A percentile compares a stretch with the other conserved stretches of the same genome.
These are phyloP conservation scores for Licmophora abbreviata DNA, from an alignment of 108 stramenopile genomes.

Conservation along the genomic window DNA sequence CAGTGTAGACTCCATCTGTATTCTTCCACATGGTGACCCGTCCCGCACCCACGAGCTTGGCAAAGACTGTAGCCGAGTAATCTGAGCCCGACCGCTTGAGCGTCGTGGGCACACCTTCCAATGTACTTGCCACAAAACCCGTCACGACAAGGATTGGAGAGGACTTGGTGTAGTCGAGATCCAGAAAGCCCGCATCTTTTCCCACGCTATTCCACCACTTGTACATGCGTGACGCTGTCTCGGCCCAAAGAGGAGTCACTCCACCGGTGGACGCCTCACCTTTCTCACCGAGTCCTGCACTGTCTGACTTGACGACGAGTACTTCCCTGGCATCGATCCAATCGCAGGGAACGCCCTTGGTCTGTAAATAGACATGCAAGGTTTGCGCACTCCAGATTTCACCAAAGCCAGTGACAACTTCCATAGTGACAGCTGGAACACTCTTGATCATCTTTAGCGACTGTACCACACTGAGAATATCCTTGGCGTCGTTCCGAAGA, in stretches of 20 bases:
- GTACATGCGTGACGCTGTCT: conserved; percentile 20
- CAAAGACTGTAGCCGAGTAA: conserved; percentile 84
- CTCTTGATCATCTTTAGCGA: conserved; percentile 56
- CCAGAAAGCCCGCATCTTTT: conserved; percentile 31
- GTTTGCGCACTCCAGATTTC: conserved; percentile 88
- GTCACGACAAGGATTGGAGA: conserved; percentile 1
- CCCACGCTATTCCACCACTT: conserved; percentile 52
- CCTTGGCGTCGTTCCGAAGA: conserved; percentile 49
- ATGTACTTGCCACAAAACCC: conserved; percentile 71
- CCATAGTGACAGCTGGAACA: conserved; percentile 65
- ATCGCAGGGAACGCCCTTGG: conserved; percentile 27
- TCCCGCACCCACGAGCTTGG: conserved; percentile 48
- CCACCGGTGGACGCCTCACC: conserved; percentile 54
- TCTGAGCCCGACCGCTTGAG: conserved; percentile 82
- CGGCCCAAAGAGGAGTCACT: conserved; percentile 50
- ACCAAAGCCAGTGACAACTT: conserved; percentile 83
- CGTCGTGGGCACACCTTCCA: conserved; percentile 79
- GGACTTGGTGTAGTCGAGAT: not conserved
- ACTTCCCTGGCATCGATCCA: conserved; percentile 83
- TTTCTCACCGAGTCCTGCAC: conserved; percentile 56
- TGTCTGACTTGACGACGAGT: conserved; percentile 54
- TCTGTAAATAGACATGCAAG: conserved; percentile 54
- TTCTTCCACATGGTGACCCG: conserved; percentile 87
- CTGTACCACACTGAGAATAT: conserved; percentile 59
- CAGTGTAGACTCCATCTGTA: conserved; percentile 82